Conservation (phyloP, 768 basidiomycete species). For the Xerocomus potaroensis region DNA sequence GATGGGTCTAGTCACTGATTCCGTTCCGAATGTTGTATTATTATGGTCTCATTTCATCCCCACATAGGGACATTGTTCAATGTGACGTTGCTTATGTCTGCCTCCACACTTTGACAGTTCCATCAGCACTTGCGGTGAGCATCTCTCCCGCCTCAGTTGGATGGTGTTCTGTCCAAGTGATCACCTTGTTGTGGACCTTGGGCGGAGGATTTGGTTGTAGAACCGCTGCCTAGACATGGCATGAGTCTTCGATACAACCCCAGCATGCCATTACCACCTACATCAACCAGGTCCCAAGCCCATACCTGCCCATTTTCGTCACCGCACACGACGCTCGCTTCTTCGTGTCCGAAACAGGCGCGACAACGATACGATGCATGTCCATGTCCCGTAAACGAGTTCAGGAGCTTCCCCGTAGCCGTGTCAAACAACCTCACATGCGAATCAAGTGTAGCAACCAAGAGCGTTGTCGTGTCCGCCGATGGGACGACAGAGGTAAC, state of each 20-base stretch:
- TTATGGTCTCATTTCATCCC: conserved; percentile 1
- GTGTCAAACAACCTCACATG: conserved; percentile 84
- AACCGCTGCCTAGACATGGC: conserved; percentile 55
- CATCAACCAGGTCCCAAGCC: conserved; percentile 93
- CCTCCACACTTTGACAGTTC: conserved; percentile 87
- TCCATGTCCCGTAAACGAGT: conserved; percentile 76
- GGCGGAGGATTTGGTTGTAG: conserved; percentile 71
- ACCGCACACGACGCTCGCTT: conserved; percentile 78
- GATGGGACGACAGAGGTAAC: conserved; percentile 82
- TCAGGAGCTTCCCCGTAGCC: conserved; percentile 75
- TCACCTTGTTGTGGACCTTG: conserved; percentile 74
- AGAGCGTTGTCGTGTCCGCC: conserved; percentile 71
- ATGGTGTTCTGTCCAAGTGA: conserved; percentile 92
- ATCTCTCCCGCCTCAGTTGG: conserved; percentile 78
- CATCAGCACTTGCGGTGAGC: conserved; percentile 88
- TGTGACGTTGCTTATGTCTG: conserved; percentile 30
- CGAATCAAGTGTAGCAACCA: conserved; percentile 82
- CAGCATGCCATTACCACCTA: conserved; percentile 36
- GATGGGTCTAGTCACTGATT: conserved; percentile 25
- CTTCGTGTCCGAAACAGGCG: conserved; percentile 78
- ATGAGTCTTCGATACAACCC: conserved; percentile 3
- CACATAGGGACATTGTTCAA: background rate
- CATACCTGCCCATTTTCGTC: conserved; percentile 89
- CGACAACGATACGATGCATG: conserved; percentile 76
- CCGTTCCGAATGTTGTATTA: conserved; percentile 18